Base-by-base conservation (phyloP, 331 rosid genomes). In the Saraca asoca region DNA sequence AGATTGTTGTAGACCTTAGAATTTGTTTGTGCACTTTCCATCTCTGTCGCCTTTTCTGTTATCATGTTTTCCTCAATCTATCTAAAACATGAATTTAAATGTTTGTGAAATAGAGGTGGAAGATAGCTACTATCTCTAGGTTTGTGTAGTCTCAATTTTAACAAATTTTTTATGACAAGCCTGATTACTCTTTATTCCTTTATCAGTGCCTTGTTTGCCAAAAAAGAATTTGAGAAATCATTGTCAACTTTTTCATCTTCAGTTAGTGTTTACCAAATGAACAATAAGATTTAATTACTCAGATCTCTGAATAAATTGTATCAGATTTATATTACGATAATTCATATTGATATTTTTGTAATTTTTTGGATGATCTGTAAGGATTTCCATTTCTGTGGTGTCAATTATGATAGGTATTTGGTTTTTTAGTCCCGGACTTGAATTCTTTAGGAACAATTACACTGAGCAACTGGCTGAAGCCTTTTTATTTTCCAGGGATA, bases 1-100 rank as follows among this genome's bases (percentile, higher is more conserved):
- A 52, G 42, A n/a, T n/a, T n/a, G 37, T 39, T 78, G 46, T 53
- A 66, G 11, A 35, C 57, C 42, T 58, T 56, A 33, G 38, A 44
- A 48, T 51, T 29, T 15, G 48, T 70, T 42, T 59, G 20, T 55
- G 11, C 41, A 35, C 17, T 35, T 71, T 38, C 11, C 7, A 39
- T 7, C 2, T 9, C 43, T 0, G 43, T 8, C 0, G 2, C 11
- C 8, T 7, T 7, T 39, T 39, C 11, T 39, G 8, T 7, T 39
- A 39, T 39, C 11, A 6, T 10, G 11, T 39, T 39, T 10, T 10
- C 8, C 43, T 39, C 2, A 39, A 39, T 24, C 31, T 24, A 24
- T 24, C 31, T 24, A 24, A 24, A 24, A 24, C 38, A 58, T 44
- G 19, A 42, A 35, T 24, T 45, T 55, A 35, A 43, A 14, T 12